Evolutionary conservation across 441 rosid species (phyloP).

Genomic region (Breynia disticha): DNA sequence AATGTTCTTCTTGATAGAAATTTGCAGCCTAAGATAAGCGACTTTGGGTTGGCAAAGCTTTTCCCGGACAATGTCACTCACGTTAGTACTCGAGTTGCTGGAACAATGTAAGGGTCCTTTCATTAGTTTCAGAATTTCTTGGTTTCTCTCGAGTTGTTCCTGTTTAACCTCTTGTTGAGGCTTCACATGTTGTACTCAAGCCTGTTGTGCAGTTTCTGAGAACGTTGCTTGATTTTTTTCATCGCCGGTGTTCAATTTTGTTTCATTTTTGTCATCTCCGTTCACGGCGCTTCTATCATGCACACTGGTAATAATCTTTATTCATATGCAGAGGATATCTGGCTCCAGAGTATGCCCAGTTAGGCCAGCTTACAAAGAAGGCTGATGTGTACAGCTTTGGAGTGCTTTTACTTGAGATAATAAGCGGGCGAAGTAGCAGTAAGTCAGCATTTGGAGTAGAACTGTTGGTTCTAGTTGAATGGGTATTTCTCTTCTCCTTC

Average conservation of each 20-base stretch:
- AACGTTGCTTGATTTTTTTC: too few relatives aligned
- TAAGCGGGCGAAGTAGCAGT: constrained; percentile 78
- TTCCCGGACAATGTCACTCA: constrained; percentile 75
- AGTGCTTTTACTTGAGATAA: constrained; percentile 75
- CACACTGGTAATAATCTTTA: too few relatives aligned
- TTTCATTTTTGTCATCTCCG: too few relatives aligned
- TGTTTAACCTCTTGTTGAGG: too few relatives aligned
- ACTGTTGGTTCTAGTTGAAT: constrained; percentile 64
- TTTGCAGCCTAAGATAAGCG: constrained; percentile 58
- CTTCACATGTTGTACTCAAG: too few relatives aligned
- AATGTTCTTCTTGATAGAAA: constrained; percentile 56
- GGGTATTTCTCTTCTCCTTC: constrained; percentile 39
- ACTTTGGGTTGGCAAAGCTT: constrained; percentile 71
- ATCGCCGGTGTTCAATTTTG: too few relatives aligned
- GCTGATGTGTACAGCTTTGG: constrained; percentile 94
- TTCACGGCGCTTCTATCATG: too few relatives aligned
- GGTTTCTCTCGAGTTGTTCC: too few relatives aligned
- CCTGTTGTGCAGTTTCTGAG: too few relatives aligned
- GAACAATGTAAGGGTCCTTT: constrained; percentile 49
- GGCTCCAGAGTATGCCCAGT: constrained; percentile 90
- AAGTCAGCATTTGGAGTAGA: constrained; percentile 76
- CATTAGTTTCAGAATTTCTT: neutral
- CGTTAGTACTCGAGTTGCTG: constrained; percentile 72
- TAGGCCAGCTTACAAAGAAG: constrained; percentile 85
- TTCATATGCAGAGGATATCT: constrained; percentile 61